Percentiles rank a stretch among this genome's conserved stretches.
Evolutionary conservation across 257 asterid genomes (phyloP).

Genomic region (Solanum commersonii): DNA sequence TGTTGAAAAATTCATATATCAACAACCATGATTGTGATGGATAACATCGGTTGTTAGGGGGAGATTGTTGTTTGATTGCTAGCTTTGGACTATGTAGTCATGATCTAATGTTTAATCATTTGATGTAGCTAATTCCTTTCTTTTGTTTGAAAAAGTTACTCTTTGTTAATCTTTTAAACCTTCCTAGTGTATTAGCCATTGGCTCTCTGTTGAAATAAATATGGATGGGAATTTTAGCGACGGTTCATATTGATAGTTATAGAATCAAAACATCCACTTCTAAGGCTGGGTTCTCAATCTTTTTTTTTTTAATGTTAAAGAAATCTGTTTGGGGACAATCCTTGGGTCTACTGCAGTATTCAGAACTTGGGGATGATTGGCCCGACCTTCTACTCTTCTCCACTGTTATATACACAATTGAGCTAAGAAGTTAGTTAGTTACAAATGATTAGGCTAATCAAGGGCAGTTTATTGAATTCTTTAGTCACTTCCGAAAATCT

Average conservation of each 20-base stretch:
- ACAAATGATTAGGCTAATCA: not conserved
- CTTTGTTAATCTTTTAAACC: not conserved
- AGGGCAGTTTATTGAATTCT: not conserved
- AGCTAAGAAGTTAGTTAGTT: not conserved
- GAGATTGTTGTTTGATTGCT: not conserved
- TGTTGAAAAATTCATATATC: not conserved
- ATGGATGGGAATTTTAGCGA: not conserved
- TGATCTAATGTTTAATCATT: not conserved
- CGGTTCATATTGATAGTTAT: not conserved
- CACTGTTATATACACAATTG: not conserved
- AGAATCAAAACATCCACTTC: not conserved
- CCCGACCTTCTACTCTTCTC: not conserved
- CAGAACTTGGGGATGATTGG: not conserved
- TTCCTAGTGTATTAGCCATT: not conserved
- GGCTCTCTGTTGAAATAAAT: not conserved
- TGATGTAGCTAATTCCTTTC: not conserved
- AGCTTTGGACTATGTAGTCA: not conserved
- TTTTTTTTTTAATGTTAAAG: not conserved
- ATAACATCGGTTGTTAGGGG: not conserved
- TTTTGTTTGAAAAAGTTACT: not conserved
- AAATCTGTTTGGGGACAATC: not conserved
- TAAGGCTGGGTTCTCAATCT: not conserved
- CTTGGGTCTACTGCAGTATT: not conserved
- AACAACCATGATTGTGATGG: not conserved
- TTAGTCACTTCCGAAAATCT: too few species aligned